A percentile compares a stretch with the other conserved stretches of the same genome.
phyloP scores from a whole-genome alignment of 371 early-diverging fungal species.

The Lichtheimia ornata region DNA sequence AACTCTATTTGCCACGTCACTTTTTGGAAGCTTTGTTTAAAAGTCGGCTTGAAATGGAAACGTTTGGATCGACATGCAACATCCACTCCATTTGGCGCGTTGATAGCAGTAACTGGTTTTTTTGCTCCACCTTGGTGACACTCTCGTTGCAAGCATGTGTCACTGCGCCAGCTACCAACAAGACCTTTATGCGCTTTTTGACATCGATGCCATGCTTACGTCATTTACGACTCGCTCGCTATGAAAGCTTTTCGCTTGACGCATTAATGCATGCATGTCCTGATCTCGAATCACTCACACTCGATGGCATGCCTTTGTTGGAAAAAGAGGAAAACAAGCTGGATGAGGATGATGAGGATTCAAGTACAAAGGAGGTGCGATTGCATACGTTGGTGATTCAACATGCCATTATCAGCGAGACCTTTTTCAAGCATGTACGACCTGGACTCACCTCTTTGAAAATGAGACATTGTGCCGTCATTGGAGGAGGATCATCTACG shows the following conservation, averaged over 20 bases:
- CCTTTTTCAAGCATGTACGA: not conserved
- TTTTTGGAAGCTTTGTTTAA: not conserved
- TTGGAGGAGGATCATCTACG: not conserved
- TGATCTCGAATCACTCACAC: not conserved
- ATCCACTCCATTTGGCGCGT: constrained; percentile 4
- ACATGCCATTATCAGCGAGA: constrained; percentile 1
- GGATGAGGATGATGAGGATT: not conserved
- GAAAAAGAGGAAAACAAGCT: not conserved
- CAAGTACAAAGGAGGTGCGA: not conserved
- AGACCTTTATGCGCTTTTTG: constrained; percentile 1
- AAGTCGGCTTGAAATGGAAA: not conserved
- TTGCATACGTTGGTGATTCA: constrained; percentile 1
- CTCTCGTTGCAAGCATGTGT: constrained; percentile 11
- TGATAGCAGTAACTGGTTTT: constrained; percentile 6
- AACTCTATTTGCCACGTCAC: constrained; percentile 3
- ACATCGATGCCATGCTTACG: not conserved
- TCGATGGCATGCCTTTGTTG: not conserved
- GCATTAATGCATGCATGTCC: constrained; percentile 5
- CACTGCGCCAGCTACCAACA: constrained; percentile 5
- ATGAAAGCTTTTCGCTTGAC: constrained; percentile 2
- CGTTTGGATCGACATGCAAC: constrained; percentile 3
- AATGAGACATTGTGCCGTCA: constrained; percentile 5
- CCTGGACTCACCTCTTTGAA: not conserved
- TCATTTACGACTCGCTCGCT: constrained; percentile 8
- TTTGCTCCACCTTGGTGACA: constrained; percentile 1